Conservation (phyloP, 2,329 filamentous ascomycete genomes). For the Ophioceras dolichostomum region DNA sequence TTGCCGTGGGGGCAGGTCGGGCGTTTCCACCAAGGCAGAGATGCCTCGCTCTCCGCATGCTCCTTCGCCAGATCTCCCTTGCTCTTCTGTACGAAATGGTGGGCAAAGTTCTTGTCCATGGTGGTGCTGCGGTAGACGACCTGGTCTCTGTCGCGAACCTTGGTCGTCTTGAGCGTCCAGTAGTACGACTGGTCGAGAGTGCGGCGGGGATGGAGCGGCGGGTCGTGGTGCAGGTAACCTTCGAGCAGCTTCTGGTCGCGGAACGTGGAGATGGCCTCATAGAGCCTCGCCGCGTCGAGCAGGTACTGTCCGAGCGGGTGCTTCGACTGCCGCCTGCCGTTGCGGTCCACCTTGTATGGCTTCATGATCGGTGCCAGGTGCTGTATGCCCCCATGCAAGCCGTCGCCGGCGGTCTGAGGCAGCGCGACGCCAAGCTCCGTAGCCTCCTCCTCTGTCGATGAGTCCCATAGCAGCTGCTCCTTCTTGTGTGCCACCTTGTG, state of each 20-base stretch:
- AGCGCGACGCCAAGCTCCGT: background rate
- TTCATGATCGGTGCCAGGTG: too few species aligned
- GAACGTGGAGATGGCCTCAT: conserved; percentile 22
- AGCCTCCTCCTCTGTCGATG: background rate
- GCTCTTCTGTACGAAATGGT: too few species aligned
- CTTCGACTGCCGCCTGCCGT: background rate
- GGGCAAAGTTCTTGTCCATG: background rate
- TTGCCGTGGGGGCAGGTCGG: too few species aligned
- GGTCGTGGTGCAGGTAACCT: conserved; percentile 17
- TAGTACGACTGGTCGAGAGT: conserved; percentile 34
- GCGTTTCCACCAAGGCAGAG: too few species aligned
- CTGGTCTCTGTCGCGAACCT: conserved; percentile 25
- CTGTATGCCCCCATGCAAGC: too few species aligned
- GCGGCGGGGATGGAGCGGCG: conserved; percentile 27
- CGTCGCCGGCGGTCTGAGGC: background rate
- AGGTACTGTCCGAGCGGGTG: conserved; percentile 16
- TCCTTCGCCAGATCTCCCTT: too few species aligned
- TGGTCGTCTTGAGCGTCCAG: conserved; percentile 25
- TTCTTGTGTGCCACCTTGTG: too few species aligned
- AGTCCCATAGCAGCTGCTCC: too few species aligned
- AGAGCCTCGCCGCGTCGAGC: conserved; percentile 18
- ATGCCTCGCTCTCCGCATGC: too few species aligned
- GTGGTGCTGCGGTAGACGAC: conserved; percentile 25
- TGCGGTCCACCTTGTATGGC: too few species aligned
- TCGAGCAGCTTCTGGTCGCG: conserved; percentile 20